Evolutionary conservation across 2,329 filamentous ascomycete genomes (phyloP).

Genomic region (Pseudopithomyces maydicus): DNA sequence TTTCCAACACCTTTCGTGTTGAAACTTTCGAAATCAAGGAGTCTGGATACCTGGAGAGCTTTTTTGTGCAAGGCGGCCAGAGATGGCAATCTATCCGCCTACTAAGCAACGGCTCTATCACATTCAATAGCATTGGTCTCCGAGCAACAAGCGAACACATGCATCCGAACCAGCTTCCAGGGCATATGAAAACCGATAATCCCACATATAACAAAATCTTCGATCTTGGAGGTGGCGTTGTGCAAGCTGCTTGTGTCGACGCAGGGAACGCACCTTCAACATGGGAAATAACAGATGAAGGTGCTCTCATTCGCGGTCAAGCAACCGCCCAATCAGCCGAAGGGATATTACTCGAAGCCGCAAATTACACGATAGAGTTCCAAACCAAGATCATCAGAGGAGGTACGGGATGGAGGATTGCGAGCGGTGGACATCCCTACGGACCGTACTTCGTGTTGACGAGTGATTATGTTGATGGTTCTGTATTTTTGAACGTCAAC

Average conservation of each 20-base stretch:
- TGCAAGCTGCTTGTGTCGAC: constrained; percentile 45
- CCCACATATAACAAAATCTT: constrained; percentile 42
- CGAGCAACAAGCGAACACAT: constrained; percentile 31
- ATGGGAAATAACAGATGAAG: constrained; percentile 38
- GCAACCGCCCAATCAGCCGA: constrained; percentile 29
- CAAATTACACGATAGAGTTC: constrained; percentile 47
- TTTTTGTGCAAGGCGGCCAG: constrained; percentile 49
- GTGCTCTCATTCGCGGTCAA: constrained; percentile 43
- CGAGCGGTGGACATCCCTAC: constrained; percentile 17
- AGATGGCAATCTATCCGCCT: constrained; percentile 48
- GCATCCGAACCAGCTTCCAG: constrained; percentile 30
- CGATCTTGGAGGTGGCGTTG: constrained; percentile 44
- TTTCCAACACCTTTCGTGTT: constrained; percentile 38
- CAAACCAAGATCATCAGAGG: constrained; percentile 45
- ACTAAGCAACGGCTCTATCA: constrained; percentile 40
- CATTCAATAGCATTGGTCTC: constrained; percentile 40
- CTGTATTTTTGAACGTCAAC: constrained; percentile 43
- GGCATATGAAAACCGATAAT: constrained; percentile 37
- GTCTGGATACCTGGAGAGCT: constrained; percentile 33
- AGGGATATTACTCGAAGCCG: constrained; percentile 19
- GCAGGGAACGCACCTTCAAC: constrained; percentile 41
- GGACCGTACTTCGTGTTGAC: constrained; percentile 32
- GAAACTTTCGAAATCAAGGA: constrained; percentile 48
- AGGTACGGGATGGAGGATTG: constrained; percentile 48
- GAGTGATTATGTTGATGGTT: constrained; percentile 16